Base-by-base conservation (phyloP, 208 protist genomes). In the Acanthamoeba sp. region DNA sequence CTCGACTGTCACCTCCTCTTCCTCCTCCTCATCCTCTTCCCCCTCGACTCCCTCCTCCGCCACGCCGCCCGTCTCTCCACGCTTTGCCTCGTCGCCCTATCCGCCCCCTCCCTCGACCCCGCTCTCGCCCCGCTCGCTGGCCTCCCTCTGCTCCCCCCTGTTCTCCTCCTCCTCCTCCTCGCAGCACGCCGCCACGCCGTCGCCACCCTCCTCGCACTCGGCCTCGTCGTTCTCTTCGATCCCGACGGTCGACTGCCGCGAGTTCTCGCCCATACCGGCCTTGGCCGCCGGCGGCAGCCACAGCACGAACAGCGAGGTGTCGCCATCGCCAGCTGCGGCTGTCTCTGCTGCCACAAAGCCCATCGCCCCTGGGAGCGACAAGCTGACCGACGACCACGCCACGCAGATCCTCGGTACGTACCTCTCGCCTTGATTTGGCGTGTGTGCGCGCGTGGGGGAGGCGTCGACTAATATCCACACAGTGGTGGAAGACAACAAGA, bases 401-500 rank as follows among this genome's bases (percentile, higher is more conserved):
- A 52, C 48, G 48, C 48, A 52, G 9, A 52, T 52, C 48, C 48
- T 52, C 6, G 48, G 48, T 52, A 52, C 20, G 1, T 16, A 16
- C 20, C 6, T 52, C 48, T 2, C 6, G 5, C 0, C 1, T 2
- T 16, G 48, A n/a, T 52, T 9, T 52, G 48, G 12, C 48, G 1
- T 52, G 48, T 52, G 48, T 52, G 48, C n/a, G n/a, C n/a, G n/a
- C n/a, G n/a, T n/a, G n/a, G n/a, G n/a, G n/a, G n/a, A n/a, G n/a
- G n/a, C n/a, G n/a, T n/a, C n/a, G 48, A 6, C 48, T 16, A 16
- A 55, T 6, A 69, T 34, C 73, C 48, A 2, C 3, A 29, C 45
- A 62, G 82, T 89, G 45, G 82, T 45, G 55, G 82, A 89, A 4
- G 82, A 89, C 55, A 89, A 89, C 82, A 66, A 66, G n/a, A 89